Percentiles rank a stretch among this genome's conserved stretches.
Conservation (phyloP, 129 eudicot species). For the Deinandra increscens region DNA sequence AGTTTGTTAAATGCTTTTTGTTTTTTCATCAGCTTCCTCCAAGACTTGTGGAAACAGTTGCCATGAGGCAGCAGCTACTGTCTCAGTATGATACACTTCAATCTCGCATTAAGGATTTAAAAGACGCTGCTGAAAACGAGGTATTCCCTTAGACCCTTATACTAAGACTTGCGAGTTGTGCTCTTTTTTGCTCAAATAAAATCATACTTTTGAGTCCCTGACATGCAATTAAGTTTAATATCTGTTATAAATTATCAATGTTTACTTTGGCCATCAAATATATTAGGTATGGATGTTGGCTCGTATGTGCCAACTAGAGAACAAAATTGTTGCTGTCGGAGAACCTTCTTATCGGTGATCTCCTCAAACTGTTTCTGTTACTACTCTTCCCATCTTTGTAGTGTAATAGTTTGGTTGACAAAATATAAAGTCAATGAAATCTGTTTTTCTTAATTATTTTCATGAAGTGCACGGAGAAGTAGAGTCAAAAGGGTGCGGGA, state of each 20-base stretch:
- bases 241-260: background rate
- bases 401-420: constrained; percentile 5
- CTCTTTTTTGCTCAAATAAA: background rate
- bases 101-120: constrained; percentile 81
- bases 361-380: constrained; percentile 7
- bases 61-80: constrained; percentile 76
- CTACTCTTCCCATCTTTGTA: background rate
- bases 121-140: constrained; percentile 89
- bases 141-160: constrained; percentile 28
- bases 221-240: background rate
- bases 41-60: constrained; percentile 65
- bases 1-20: constrained; percentile 17
- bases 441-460: background rate
- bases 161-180: background rate
- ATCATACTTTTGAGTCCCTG: background rate
- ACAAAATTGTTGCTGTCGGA: constrained; percentile 95
- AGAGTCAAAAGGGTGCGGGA: constrained; percentile 88
- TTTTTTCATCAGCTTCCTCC: constrained; percentile 66
- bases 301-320: constrained; percentile 92
- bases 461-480: constrained; percentile 69
- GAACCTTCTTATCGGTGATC: constrained; percentile 91
- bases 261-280: background rate
- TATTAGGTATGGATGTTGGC: constrained; percentile 90
- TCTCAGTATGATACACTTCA: constrained; percentile 95
- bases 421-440: background rate